Base-by-base conservation (phyloP, 139 green algal species). In the Mesotaenium endlicherianum region DNA sequence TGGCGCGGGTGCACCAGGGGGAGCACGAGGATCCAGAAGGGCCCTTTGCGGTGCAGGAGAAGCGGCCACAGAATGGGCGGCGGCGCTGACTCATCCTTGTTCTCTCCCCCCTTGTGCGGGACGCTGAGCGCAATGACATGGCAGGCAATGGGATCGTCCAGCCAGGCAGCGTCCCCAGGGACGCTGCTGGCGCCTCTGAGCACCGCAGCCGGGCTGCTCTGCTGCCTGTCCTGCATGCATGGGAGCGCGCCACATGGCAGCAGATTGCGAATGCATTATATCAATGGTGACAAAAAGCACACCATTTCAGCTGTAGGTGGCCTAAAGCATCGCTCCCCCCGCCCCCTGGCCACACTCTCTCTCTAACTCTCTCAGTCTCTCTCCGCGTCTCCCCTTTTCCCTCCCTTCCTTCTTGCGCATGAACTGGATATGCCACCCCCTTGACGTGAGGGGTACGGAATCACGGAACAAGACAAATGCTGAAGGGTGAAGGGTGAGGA, bases 101-200 rank as follows among this genome's bases (percentile, higher is more conserved):
- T 60, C 20, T 44, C 20, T 31, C 17, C n/a, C 17, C 67, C 67
- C n/a, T 75, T 60, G 67, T 70, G 17, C 17, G 30, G 67, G 20
- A 20, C 67, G 17, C 26, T n/a, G 40, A 79, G 8, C 40, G 31
- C 41, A 6, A 79, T 79, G 8, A 79, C 8, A 34, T 79, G 45
- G 47, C 43, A 60, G 8, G 45, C 41, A 70, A 79, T 76, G 20
- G 70, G 70, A 79, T 79, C 70, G 70, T 79, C 70, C 11, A 79
- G 43, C 70, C 70, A 79, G 41, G 44, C 70, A 75, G 42, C 47
- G 70, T 31, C 41, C 8, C 70, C 70, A 76, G 47, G 70, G 47
- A 79, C 70, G 47, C 31, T 74, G 31, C 31, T 41, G 41, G 70
- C 11, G 60, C 43, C 60, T 6, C 60, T 36, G 60, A 72, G 6